Percentiles rank a stretch among this genome's conserved stretches.
phyloP scores from a whole-genome alignment of 1,284 basidiomycete species.

The Vanrija pseudolonga region DNA sequence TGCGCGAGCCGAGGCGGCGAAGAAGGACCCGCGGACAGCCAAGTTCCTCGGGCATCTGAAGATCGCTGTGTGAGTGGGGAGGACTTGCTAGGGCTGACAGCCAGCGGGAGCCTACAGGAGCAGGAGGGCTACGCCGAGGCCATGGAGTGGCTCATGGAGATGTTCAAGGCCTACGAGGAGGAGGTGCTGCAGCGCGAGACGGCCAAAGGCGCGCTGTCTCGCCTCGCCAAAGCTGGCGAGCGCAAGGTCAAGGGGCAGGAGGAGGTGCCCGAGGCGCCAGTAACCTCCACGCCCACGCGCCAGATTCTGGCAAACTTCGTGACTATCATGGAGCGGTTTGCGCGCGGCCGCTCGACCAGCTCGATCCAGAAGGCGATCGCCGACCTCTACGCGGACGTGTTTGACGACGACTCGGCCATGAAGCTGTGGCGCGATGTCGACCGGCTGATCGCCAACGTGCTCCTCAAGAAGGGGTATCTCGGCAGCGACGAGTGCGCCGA shows the following conservation, averaged over 20 bases:
- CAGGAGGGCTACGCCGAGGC: slow-evolving; percentile 5
- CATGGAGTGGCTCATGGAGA: slow-evolving; percentile 16
- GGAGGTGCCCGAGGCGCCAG: background rate
- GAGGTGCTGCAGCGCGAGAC: background rate
- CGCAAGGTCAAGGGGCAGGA: background rate
- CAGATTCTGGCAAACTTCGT: slow-evolving; percentile 7
- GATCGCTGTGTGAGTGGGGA: slow-evolving; percentile 3
- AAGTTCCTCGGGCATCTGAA: background rate
- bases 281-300: background rate
- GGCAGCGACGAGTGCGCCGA: background rate
- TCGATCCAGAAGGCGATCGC: slow-evolving; percentile 8
- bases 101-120: slow-evolving; percentile 2
- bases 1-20: background rate
- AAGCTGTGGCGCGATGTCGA: slow-evolving; percentile 2
- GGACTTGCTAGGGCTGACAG: background rate
- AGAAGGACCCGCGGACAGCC: background rate
- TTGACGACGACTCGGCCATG: background rate
- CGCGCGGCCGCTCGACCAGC: slow-evolving; percentile 2
- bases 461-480: slow-evolving; percentile 7
- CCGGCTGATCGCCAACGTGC: slow-evolving; percentile 1
- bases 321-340: slow-evolving; percentile 9
- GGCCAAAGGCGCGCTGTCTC: no score
- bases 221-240: background rate
- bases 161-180: slow-evolving; percentile 11
- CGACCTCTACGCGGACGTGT: slow-evolving; percentile 6